Percentiles rank a stretch among this genome's conserved stretches.
phyloP scores from a whole-genome alignment of 2,329 filamentous ascomycete species.

The Trichoderma lentiforme region DNA sequence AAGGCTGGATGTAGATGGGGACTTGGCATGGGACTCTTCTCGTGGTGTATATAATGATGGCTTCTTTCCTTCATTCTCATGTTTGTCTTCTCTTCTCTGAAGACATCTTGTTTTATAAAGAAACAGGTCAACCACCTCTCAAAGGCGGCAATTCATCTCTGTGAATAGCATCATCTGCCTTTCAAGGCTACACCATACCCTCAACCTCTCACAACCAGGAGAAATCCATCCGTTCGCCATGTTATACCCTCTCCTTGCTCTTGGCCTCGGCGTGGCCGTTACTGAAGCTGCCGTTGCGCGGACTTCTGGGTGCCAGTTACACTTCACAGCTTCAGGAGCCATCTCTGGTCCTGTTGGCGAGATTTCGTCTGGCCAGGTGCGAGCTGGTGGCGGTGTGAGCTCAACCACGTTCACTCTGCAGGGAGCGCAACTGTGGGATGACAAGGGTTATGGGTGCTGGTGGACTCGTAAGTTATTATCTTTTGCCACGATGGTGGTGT shows the following conservation, averaged over 20 bases:
- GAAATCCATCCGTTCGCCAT: not conserved
- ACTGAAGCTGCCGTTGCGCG: conserved; percentile 21
- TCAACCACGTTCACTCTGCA: conserved; percentile 54
- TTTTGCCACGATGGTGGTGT: not conserved
- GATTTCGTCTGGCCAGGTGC: conserved; percentile 56
- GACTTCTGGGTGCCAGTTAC: conserved; percentile 38
- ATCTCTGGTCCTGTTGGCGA: conserved; percentile 56
- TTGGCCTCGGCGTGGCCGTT: conserved; percentile 21
- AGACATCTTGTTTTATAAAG: not conserved
- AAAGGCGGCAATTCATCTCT: not conserved
- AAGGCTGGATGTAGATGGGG: not conserved
- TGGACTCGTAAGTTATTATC: conserved; percentile 49
- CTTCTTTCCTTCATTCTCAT: not conserved
- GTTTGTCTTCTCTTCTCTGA: not conserved
- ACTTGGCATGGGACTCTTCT: not conserved
- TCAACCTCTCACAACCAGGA: not conserved
- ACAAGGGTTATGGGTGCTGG: conserved; percentile 58
- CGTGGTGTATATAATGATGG: conserved; percentile 11
- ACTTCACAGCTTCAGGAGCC: conserved; percentile 47
- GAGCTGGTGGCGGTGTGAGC: conserved; percentile 46
- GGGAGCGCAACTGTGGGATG: conserved; percentile 53
- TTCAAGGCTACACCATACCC: not conserved
- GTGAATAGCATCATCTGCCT: not conserved
- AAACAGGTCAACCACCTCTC: not conserved
- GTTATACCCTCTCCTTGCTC: conserved; percentile 20